These are phyloP conservation scores for Stephanodiscus minutulus DNA, from an alignment of 108 stramenopile genomes.

Conservation along the genomic window DNA sequence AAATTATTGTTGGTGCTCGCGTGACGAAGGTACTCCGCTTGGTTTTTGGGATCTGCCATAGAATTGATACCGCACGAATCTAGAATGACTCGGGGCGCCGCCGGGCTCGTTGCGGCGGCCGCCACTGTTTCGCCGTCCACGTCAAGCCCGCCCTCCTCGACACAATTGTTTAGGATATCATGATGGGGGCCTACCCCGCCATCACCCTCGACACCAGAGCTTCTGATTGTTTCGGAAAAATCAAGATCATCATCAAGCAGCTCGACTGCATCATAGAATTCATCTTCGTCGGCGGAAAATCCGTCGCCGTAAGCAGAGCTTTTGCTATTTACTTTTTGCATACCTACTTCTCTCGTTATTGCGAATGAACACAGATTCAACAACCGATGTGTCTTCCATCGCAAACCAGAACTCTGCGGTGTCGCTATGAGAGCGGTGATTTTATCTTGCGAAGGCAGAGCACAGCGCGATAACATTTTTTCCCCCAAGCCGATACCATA, in stretches of 20 bases:
- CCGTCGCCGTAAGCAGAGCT: neutral
- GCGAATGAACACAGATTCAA: no score
- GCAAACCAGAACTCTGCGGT: no score
- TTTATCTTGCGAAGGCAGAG: no score
- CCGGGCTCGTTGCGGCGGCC: neutral
- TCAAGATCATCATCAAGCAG: conserved; percentile 13
- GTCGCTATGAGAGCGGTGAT: no score
- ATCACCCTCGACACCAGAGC: neutral
- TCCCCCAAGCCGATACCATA: no score
- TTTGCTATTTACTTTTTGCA: conserved; percentile 7
- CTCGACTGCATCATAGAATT: conserved; percentile 40
- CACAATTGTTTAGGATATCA: neutral
- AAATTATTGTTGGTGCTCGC: neutral
- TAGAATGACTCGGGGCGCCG: neutral
- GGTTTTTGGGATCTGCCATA: neutral
- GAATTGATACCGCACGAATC: neutral
- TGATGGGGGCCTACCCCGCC: neutral
- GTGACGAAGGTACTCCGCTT: neutral
- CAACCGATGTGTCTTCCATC: neutral
- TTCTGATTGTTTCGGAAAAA: no score
- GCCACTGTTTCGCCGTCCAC: neutral
- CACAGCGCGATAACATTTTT: no score
- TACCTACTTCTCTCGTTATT: neutral
- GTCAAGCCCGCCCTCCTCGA: neutral
- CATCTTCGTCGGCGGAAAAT: conserved; percentile 21